phyloP scores from a whole-genome alignment of 768 basidiomycete species.

The Suillus occidentalis region DNA sequence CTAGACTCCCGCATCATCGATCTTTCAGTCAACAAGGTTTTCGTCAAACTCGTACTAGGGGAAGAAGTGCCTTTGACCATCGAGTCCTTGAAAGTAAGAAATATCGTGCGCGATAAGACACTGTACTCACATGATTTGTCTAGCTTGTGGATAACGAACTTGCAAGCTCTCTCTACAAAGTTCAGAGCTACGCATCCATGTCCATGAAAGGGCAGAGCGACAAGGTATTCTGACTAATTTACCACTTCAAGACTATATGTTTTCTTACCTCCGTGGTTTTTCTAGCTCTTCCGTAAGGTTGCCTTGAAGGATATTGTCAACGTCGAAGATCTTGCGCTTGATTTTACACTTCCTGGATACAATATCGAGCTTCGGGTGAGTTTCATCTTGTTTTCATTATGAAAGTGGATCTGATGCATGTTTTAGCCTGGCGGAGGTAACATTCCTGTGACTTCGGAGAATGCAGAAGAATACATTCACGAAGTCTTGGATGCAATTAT shows the following conservation, averaged over 20 bases:
- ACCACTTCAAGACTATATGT: not conserved
- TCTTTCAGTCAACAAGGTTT: slow-evolving; percentile 91
- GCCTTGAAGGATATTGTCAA: slow-evolving; percentile 60
- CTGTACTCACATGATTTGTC: slow-evolving; percentile 11
- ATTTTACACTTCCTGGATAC: slow-evolving; percentile 97
- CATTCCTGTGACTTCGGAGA: slow-evolving; percentile 79
- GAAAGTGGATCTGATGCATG: slow-evolving; percentile 1
- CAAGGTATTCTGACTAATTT: slow-evolving; percentile 45
- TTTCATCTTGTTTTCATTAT: slow-evolving; percentile 7
- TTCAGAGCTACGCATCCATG: slow-evolving; percentile 68
- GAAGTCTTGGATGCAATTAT: slow-evolving; percentile 87
- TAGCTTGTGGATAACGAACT: slow-evolving; percentile 84
- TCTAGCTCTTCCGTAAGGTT: slow-evolving; percentile 55
- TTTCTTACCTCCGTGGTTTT: not conserved
- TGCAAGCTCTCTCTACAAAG: slow-evolving; percentile 80
- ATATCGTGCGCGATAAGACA: not conserved
- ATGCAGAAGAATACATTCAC: slow-evolving; percentile 87
- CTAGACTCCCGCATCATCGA: slow-evolving; percentile 98
- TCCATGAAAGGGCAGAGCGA: slow-evolving; percentile 47
- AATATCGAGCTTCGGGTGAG: slow-evolving; percentile 86
- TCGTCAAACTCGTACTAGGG: slow-evolving; percentile 86
- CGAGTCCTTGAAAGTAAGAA: slow-evolving; percentile 75
- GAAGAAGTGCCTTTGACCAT: slow-evolving; percentile 83
- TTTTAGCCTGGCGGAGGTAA: slow-evolving; percentile 75
- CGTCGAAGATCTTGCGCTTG: slow-evolving; percentile 86